A percentile compares a stretch with the other conserved stretches of the same genome.
Evolutionary conservation across 768 basidiomycete species (phyloP).

Genomic region (Candolleomyces aberdarensis): DNA sequence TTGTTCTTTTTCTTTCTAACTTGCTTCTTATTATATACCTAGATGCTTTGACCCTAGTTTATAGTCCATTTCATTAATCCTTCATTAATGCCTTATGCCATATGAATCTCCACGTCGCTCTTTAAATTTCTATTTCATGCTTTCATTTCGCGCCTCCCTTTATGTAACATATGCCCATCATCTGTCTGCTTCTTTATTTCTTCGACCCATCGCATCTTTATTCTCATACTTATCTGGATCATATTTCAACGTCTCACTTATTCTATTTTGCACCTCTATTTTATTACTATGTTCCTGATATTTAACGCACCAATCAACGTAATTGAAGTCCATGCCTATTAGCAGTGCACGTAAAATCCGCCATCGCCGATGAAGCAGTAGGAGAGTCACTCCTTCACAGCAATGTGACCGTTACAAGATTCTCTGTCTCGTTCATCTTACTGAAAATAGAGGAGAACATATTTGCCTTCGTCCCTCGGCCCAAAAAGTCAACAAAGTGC

Average conservation of each 20-base stretch:
- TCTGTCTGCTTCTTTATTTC: constrained; percentile 15
- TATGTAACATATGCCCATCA: constrained; percentile 19
- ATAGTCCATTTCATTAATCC: constrained; percentile 30
- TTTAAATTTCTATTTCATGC: neutral
- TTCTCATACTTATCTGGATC: neutral
- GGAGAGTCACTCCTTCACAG: neutral
- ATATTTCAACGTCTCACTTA: constrained; percentile 1
- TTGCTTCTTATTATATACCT: constrained; percentile 37
- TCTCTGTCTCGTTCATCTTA: neutral
- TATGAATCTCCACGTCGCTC: neutral
- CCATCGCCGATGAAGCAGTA: neutral
- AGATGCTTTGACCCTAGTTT: constrained; percentile 29
- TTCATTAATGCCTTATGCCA: constrained; percentile 29
- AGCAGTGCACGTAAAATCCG: neutral
- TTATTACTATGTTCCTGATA: neutral
- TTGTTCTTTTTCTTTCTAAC: constrained; percentile 29
- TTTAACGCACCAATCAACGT: neutral
- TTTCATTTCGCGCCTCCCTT: constrained; percentile 19
- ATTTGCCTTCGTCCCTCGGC: too few relatives aligned
- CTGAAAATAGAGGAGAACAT: too few relatives aligned
- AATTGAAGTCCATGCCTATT: neutral
- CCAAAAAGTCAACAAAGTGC: too few relatives aligned
- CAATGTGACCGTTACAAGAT: neutral
- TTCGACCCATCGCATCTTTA: neutral
- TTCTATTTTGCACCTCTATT: constrained; percentile 1